phyloP scores from a whole-genome alignment of 1,284 basidiomycete genomes.

The Cutaneotrichosporon cutaneum region DNA sequence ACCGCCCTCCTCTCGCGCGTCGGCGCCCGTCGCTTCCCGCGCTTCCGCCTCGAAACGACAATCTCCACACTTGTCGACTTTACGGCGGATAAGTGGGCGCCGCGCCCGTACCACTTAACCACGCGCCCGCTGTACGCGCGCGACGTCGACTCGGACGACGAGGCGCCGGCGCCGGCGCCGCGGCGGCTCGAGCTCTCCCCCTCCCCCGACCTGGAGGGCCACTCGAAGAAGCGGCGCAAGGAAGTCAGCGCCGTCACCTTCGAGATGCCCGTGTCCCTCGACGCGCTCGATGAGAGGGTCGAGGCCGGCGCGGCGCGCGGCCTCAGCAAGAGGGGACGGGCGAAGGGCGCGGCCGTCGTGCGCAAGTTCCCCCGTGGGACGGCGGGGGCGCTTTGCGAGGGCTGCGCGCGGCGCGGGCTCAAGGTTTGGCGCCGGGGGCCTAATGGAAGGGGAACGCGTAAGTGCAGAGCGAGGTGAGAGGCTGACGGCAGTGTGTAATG shows the following conservation, averaged over 20 bases:
- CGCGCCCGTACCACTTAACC: slow-evolving; percentile 41
- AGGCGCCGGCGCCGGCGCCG: not conserved
- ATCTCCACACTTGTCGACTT: slow-evolving; percentile 33
- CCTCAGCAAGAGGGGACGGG: not conserved
- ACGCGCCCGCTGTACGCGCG: slow-evolving; percentile 41
- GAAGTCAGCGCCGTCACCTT: slow-evolving; percentile 41
- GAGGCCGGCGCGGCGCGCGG: slow-evolving; percentile 34
- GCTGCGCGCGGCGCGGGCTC: slow-evolving; percentile 36
- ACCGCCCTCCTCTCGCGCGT: slow-evolving; percentile 29
- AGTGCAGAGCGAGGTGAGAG: slow-evolving; percentile 21
- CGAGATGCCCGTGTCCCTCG: slow-evolving; percentile 48
- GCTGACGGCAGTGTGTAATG: slow-evolving; percentile 41
- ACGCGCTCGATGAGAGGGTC: slow-evolving; percentile 45
- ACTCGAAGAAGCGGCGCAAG: slow-evolving; percentile 22
- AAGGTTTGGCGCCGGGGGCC: slow-evolving; percentile 49
- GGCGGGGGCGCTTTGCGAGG: slow-evolving; percentile 40
- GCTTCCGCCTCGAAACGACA: slow-evolving; percentile 27
- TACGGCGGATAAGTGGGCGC: slow-evolving; percentile 40
- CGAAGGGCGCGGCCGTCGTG: slow-evolving; percentile 17
- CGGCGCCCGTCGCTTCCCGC: slow-evolving; percentile 31
- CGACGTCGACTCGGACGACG: slow-evolving; percentile 21
- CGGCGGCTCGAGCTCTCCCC: slow-evolving; percentile 23
- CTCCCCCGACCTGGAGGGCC: slow-evolving; percentile 11
- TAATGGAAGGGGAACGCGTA: slow-evolving; percentile 40
- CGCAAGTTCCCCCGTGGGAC: slow-evolving; percentile 21